phyloP scores from a whole-genome alignment of 1,139 yeast genomes.

The Arxiozyma telluris region DNA sequence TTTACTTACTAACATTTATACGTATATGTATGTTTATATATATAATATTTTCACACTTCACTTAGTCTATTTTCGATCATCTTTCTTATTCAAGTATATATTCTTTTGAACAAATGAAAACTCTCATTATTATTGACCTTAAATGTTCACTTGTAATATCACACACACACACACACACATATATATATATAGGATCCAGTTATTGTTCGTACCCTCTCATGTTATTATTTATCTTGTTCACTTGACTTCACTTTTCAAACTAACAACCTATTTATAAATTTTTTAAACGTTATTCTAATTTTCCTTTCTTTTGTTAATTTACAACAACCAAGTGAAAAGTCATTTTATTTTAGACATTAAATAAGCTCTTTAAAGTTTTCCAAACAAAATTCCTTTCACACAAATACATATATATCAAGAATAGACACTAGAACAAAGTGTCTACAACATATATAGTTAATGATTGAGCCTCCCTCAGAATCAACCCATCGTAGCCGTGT shows the following conservation, averaged over 20 bases:
- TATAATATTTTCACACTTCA: too few species aligned
- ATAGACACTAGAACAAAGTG: too few species aligned
- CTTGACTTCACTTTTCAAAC: background rate
- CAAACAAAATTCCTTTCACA: background rate
- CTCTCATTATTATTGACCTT: background rate
- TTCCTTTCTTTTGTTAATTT: background rate
- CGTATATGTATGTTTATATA: too few species aligned
- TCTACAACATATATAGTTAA: too few species aligned
- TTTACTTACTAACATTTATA: background rate
- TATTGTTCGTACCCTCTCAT: background rate
- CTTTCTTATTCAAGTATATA: too few species aligned
- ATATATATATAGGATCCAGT: background rate
- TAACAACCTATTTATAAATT: too few species aligned
- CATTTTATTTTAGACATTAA: too few species aligned
- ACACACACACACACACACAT: background rate
- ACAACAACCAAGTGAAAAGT: background rate
- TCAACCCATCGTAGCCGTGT: background rate
- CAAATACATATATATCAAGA: background rate
- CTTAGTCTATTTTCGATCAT: background rate
- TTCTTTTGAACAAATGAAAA: background rate
- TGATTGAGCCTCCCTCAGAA: too few species aligned
- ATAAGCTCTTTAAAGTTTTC: background rate
- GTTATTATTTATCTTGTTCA: too few species aligned
- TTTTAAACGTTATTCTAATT: background rate
- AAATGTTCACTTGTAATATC: background rate